phyloP scores from a whole-genome alignment of 2,329 filamentous ascomycete species.

The Blastomyces percursus region DNA sequence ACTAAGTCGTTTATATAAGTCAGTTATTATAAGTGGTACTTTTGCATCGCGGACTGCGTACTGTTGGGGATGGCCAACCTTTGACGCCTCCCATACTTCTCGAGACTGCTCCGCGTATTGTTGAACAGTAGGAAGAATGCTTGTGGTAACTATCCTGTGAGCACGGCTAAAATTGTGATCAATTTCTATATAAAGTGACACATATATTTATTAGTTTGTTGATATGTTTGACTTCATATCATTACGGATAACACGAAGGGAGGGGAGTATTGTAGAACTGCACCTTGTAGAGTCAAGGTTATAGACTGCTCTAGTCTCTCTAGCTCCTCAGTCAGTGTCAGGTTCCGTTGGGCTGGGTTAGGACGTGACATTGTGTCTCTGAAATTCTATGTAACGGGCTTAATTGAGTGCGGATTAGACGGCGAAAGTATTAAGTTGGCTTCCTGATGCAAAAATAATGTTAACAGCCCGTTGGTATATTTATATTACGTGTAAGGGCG shows the following conservation, averaged over 20 bases:
- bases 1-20: conserved; percentile 41
- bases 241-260: neutral
- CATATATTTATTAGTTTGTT: neutral
- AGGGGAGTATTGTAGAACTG: conserved; percentile 12
- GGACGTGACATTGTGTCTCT: conserved; percentile 40
- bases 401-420: neutral
- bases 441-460: neutral
- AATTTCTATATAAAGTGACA: conserved; percentile 59
- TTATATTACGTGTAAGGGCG: neutral
- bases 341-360: conserved; percentile 41
- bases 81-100: conserved; percentile 92
- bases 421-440: neutral
- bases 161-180: conserved; percentile 97
- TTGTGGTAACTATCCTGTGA: conserved; percentile 89
- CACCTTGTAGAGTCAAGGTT: conserved; percentile 86
- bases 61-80: conserved; percentile 43
- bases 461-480: neutral
- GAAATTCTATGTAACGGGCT: neutral
- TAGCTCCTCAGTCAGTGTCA: conserved; percentile 86
- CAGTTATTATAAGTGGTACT: neutral
- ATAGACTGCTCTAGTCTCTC: conserved; percentile 96
- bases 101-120: conserved; percentile 90
- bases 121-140: conserved; percentile 85
- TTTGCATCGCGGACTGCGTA: neutral
- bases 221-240: neutral